Conservation (phyloP, 495 filamentous ascomycete species). For the Margaritispora aquatica region DNA sequence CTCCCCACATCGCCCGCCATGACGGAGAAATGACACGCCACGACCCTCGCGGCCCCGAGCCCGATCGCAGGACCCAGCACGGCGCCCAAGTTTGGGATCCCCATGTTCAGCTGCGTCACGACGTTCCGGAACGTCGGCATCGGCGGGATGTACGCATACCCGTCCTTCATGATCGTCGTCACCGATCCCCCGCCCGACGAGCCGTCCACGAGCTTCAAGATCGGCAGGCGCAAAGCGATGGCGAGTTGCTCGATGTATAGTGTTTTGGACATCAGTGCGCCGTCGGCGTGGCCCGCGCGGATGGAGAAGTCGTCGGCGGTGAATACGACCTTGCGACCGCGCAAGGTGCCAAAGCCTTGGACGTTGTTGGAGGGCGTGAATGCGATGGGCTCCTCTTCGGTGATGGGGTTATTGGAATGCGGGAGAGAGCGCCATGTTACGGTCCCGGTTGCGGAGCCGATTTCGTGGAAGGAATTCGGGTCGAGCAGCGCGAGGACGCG, state of each 20-base stretch:
- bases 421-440: too few relatives aligned
- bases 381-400: constrained; percentile 39
- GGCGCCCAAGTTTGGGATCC: constrained; percentile 57
- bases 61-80: constrained; percentile 59
- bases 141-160: constrained; percentile 52
- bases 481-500: constrained; percentile 51
- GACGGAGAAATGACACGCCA: constrained; percentile 57
- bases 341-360: constrained; percentile 44
- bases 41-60: constrained; percentile 54
- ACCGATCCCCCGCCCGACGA: constrained; percentile 56
- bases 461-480: constrained; percentile 44
- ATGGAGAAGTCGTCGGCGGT: constrained; percentile 62
- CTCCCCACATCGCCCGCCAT: constrained; percentile 57
- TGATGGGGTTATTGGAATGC: too few relatives aligned
- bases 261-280: constrained; percentile 49
- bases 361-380: constrained; percentile 52
- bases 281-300: constrained; percentile 56
- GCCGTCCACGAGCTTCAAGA: constrained; percentile 58
- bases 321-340: constrained; percentile 48
- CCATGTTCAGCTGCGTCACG: constrained; percentile 51
- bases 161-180: constrained; percentile 46
- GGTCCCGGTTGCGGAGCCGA: constrained; percentile 53
- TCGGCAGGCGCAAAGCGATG: constrained; percentile 44
- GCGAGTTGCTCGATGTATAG: constrained; percentile 52
- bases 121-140: constrained; percentile 43